Evolutionary conservation across 768 basidiomycete genomes (phyloP), one percentile per base, ranked within the genome.

Genomic region (Boletus insuetus): DNA sequence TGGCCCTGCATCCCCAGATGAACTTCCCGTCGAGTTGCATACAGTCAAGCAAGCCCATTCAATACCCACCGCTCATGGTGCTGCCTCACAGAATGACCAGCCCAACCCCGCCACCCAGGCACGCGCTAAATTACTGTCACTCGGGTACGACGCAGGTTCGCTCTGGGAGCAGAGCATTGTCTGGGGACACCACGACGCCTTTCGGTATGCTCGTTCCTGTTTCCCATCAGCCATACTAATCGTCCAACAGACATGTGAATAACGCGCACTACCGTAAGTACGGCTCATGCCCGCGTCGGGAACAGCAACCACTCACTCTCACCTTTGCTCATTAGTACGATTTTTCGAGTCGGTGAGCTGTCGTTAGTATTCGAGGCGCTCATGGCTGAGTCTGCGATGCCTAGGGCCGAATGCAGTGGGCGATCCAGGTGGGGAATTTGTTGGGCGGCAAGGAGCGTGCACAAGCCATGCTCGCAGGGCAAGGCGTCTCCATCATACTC

Each of bases 121-220:
- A 1, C 71, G 71, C 32, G 59, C 63, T 26, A 74, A 74, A 54
- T 65, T 88, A 22, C 60, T 68, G 26, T 64, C 75, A 59, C 64
- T 75, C 17, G 85, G 86, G 0, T 83, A 82, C 56, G 85, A 89
- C 64, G 76, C 82, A 3, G 59, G 68, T 26, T 87, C 85, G n/a
- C 83, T 91, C 52, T 89, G 85, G 84, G 86, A 89, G 64, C 89
- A 91, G 64, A 74, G 72, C 14, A 80, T 91, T n/a, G 83, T 78
- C 0, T 91, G 89, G 89, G 89, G 89, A 48, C 85, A 91, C 58
- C 84, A 86, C 31, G 89, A 91, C 61, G 74, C 89, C 1, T 89
- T 90, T 64, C 84, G 85, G 89, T 89, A 17, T 17, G 13, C 34
- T 29, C 52, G 13, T 26, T 49, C 29, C 24, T 16, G 6, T 49